phyloP scores from a whole-genome alignment of 2,329 filamentous ascomycete species.

The Gnomoniopsis smithogilvyi region DNA sequence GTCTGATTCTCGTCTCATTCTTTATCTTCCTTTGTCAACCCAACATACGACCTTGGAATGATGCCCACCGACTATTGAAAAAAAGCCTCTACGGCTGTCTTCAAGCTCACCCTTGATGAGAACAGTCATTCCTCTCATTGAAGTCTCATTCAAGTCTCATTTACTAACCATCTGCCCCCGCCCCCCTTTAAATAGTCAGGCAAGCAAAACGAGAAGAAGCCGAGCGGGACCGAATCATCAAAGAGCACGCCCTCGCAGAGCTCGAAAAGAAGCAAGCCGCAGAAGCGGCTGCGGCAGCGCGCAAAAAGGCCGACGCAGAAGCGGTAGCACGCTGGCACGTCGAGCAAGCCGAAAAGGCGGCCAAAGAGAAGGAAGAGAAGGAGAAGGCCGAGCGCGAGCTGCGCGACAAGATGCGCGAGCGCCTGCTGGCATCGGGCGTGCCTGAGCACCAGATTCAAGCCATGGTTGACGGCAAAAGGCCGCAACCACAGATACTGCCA shows the following conservation, averaged over 20 bases:
- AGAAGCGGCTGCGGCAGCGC: constrained; percentile 40
- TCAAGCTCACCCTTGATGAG: neutral
- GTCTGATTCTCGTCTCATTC: neutral
- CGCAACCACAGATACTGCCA: constrained; percentile 23
- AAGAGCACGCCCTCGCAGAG: constrained; percentile 47
- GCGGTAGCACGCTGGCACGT: constrained; percentile 51
- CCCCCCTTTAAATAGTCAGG: constrained; percentile 27
- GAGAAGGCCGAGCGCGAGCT: constrained; percentile 52
- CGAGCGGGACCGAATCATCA: constrained; percentile 49
- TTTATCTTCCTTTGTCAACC: neutral
- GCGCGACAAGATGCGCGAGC: constrained; percentile 52
- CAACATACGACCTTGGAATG: neutral
- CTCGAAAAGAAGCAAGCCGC: constrained; percentile 43
- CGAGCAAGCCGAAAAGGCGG: constrained; percentile 43
- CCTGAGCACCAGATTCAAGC: constrained; percentile 57
- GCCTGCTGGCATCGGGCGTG: constrained; percentile 56
- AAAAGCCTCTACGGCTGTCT: neutral
- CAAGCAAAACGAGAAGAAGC: constrained; percentile 43
- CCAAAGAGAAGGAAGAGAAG: constrained; percentile 44
- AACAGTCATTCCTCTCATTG: neutral
- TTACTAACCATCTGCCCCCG: neutral
- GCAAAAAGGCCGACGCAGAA: constrained; percentile 45
- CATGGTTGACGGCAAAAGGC: constrained; percentile 55
- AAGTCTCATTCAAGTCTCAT: neutral
- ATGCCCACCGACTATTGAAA: too few relatives aligned